Evolutionary conservation across 352 stramenopile genomes (phyloP), one percentile per base, ranked within the genome.

Genomic region (Phytophthora pini): DNA sequence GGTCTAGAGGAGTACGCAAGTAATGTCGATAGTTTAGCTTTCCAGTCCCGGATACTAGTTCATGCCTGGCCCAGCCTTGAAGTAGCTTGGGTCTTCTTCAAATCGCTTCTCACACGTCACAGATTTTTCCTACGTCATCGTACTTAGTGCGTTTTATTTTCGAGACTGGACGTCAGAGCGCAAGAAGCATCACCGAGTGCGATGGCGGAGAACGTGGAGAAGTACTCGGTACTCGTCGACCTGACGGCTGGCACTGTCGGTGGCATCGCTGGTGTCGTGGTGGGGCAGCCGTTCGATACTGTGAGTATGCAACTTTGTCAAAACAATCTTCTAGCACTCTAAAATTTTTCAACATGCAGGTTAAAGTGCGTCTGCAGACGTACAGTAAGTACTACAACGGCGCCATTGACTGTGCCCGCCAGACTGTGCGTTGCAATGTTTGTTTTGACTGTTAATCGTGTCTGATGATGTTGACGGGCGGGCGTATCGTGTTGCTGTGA

Each of bases 281-380:
- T 89, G 12, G 80, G 80, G 7, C 80, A 89, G 57, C 80, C 80
- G 0, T 89, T 89, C 38, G 80, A 89, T 47, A 89, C 80, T 20
- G 78, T 87, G 48, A 29, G 70, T 61, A 17, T 65, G 49, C 11
- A 13, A 38, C 26, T 13, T 17, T n/a, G n/a, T 36, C 1, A n/a
- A n/a, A 9, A 17, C 15, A 3, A 13, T 57, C n/a, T 2, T 40
- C 34, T 11, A 34, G 26, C 15, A 41, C 6, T 49, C 24, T 26
- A 4, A n/a, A 13, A 31, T 31, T 27, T 52, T 41, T 20, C 22
- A n/a, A 39, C 8, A 5, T 65, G 44, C 63, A 87, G 78, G 69
- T 89, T 44, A 89, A 89, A 79, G 80, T 89, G 49, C 77, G 80
- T 2, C 22, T 89, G 40, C 80, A 89, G 68, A 87, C 76, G 10